Base-by-base conservation (phyloP, 2,329 filamentous ascomycete genomes). In the Fusarium camptoceras region DNA sequence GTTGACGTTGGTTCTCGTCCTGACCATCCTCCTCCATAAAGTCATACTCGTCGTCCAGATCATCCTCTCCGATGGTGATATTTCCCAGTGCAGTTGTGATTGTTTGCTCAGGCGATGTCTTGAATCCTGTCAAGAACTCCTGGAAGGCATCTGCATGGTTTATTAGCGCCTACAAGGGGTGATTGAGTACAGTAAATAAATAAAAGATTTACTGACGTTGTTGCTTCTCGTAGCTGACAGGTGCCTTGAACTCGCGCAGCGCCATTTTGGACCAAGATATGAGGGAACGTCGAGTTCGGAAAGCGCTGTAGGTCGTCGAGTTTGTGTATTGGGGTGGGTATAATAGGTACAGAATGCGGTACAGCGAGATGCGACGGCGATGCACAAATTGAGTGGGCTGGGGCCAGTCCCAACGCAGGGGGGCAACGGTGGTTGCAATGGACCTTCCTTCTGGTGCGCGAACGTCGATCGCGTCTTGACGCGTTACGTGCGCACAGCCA, bases 151-250 rank as follows among this genome's bases (percentile, higher is more conserved):
- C 92, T 95, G 74, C 47, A 54, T 37, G 34, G 22, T 61, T 55
- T 22, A 73, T 80, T 77, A 82, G 80, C 66, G 50, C 43, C 30
- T 51, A 44, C 44, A 18, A 46, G 58, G 54, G 46, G 5, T 49
- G 41, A 54, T 30, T 56, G 47, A 49, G 30, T 11, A 44, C 51
- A 54, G 57, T 30, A 47, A 53, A 44, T 28, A 51, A 31, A 48
- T 24, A 41, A 48, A 18, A n/a, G 43, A 39, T 53, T 39, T 24
- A 57, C 89, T 74, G 81, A 94, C 93, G 84, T 82, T 96, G 89
- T 81, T 99, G 96, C 76, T 90, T 89, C 76, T 90, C 88, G 83
- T 99, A 99, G 80, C 97, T 91, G 76, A 97, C 94, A 54, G 92
- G 89, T 73, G 90, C 86, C 78, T 88, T 90, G 81, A 91, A 92